Conservation (phyloP, 495 filamentous ascomycete species). For the Aspergillus bridgeri region DNA sequence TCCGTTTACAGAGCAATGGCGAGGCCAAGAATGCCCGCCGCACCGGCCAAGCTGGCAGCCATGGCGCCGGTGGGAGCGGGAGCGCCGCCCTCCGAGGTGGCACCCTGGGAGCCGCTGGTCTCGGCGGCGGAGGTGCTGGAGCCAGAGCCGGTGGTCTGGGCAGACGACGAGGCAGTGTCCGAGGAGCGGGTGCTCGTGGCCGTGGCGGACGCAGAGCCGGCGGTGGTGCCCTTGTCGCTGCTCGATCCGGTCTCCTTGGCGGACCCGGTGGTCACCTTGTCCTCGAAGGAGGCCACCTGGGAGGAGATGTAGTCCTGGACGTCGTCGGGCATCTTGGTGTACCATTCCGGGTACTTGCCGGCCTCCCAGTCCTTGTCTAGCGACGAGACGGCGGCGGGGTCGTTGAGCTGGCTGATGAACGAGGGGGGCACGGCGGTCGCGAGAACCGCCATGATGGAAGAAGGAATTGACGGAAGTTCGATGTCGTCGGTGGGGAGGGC, state of each 20-base stretch:
- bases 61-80: constrained; percentile 21
- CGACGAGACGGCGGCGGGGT: constrained; percentile 6
- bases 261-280: constrained; percentile 1
- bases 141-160: background rate
- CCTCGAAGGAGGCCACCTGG: constrained; percentile 5
- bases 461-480: too few relatives aligned
- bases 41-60: constrained; percentile 21
- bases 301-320: constrained; percentile 19
- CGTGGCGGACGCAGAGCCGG: constrained; percentile 5
- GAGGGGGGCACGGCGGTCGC: constrained; percentile 16
- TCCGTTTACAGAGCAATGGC: constrained; percentile 22
- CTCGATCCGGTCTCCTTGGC: too few relatives aligned
- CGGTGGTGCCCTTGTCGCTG: constrained; percentile 15
- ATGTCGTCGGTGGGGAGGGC: constrained; percentile 7
- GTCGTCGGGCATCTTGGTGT: constrained; percentile 11
- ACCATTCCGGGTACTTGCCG: constrained; percentile 16
- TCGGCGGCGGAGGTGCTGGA: background rate
- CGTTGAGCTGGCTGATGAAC: background rate
- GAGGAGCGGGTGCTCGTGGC: constrained; percentile 19
- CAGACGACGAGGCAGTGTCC: background rate
- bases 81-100: constrained; percentile 19
- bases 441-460: constrained; percentile 19
- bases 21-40: constrained; percentile 22
- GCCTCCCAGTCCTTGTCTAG: constrained; percentile 11
- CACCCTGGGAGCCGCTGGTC: background rate